These are phyloP conservation scores for Diaporthe nobilis DNA, from an alignment of 2,329 filamentous ascomycete genomes.

Conservation along the genomic window DNA sequence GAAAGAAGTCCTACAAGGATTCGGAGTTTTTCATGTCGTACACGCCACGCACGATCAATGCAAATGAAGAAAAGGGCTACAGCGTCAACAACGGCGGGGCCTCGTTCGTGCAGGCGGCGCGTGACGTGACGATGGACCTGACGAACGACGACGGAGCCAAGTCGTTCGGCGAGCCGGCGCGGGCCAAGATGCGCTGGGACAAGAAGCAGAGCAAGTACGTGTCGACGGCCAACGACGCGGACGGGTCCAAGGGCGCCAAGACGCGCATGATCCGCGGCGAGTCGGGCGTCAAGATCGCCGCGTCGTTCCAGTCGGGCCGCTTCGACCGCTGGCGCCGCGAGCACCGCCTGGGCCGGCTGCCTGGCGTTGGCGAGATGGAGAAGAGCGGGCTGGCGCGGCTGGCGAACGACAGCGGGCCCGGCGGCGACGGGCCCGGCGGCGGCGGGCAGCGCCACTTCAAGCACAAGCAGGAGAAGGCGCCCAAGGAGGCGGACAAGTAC, in stretches of 20 bases:
- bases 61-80: conserved; percentile 92
- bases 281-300: conserved; percentile 95
- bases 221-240: conserved; percentile 90
- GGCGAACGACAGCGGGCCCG: conserved; percentile 40
- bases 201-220: conserved; percentile 98
- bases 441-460: conserved; percentile 75
- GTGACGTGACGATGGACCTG: conserved; percentile 91
- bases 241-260: conserved; percentile 80
- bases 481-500: conserved; percentile 93
- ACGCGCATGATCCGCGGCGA: conserved; percentile 82
- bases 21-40: conserved; percentile 97
- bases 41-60: conserved; percentile 83
- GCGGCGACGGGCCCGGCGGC: conserved; percentile 48
- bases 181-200: conserved; percentile 91
- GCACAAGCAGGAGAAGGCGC: conserved; percentile 89
- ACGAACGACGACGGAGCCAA: conserved; percentile 88
- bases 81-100: conserved; percentile 85
- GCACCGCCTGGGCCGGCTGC: conserved; percentile 84
- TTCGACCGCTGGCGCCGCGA: conserved; percentile 94
- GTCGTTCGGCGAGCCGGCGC: conserved; percentile 82
- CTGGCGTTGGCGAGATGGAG: conserved; percentile 87
- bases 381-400: conserved; percentile 55
- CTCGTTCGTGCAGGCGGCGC: conserved; percentile 91
- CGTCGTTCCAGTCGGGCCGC: conserved; percentile 91
- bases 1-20: conserved; percentile 70